These are phyloP conservation scores for Sugiyamaella grinbergsii DNA, from an alignment of 1,139 yeast species.

Conservation along the genomic window DNA sequence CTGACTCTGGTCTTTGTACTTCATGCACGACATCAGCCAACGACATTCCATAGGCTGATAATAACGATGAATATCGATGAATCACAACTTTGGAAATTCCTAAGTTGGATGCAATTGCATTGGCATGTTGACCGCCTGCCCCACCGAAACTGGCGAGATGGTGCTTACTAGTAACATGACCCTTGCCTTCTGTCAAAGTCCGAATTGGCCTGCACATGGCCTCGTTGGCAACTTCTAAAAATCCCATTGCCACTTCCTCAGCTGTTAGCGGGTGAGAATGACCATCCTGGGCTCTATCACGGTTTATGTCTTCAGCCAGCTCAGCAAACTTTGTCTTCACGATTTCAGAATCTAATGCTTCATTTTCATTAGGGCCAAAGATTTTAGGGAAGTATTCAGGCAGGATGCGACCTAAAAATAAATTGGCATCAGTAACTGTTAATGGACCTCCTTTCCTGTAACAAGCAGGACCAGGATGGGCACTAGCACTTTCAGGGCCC, in stretches of 20 bases:
- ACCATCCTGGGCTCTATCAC: conserved; percentile 37
- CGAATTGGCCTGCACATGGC: conserved; percentile 57
- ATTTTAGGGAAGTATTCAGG: conserved; percentile 56
- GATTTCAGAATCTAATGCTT: conserved; percentile 50
- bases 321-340: conserved; percentile 47
- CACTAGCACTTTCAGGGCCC: conserved; percentile 59
- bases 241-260: conserved; percentile 54
- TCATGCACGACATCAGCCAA: conserved; percentile 59
- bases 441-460: conserved; percentile 60
- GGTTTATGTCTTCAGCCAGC: conserved; percentile 48
- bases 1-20: conserved; percentile 56
- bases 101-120: conserved; percentile 49
- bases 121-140: conserved; percentile 59
- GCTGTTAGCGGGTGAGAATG: conserved; percentile 40
- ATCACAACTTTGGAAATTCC: conserved; percentile 49
- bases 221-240: conserved; percentile 53
- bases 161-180: conserved; percentile 48
- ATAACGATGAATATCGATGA: conserved; percentile 53
- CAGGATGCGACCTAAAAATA: conserved; percentile 53
- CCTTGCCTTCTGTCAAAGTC: conserved; percentile 54
- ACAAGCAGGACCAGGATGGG: conserved; percentile 63
- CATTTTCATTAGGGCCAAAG: conserved; percentile 55
- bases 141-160: conserved; percentile 55
- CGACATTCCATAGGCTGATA: conserved; percentile 57
- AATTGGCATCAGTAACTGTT: conserved; percentile 58